Conservation (phyloP, 2,329 filamentous ascomycete genomes). For the Hymenotorrendiella dingleyae region DNA sequence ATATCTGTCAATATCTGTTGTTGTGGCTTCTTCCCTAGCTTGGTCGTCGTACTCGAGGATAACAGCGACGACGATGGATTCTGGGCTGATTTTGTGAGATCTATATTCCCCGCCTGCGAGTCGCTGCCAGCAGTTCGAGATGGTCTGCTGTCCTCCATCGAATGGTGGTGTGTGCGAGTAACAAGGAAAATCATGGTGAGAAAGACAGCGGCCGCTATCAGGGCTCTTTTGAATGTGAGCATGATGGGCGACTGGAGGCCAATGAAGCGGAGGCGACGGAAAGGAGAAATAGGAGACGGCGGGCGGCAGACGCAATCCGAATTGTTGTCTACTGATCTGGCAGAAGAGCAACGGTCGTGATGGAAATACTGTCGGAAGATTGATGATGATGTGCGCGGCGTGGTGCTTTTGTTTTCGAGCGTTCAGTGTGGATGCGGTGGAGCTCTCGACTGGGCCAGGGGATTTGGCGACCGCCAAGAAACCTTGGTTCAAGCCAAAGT, state of each 20-base stretch:
- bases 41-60: slow-evolving; percentile 10
- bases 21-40: slow-evolving; percentile 9
- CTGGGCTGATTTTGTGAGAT: slow-evolving; percentile 14
- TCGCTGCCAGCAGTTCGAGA: neutral
- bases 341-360: too few relatives aligned
- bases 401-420: too few relatives aligned
- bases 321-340: too few relatives aligned
- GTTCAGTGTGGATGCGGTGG: too few relatives aligned
- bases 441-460: too few relatives aligned
- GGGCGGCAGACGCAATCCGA: too few relatives aligned
- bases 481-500: too few relatives aligned
- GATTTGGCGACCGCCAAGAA: too few relatives aligned
- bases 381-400: too few relatives aligned
- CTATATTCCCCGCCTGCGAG: neutral
- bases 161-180: slow-evolving; percentile 47
- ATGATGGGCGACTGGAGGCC: slow-evolving; percentile 51
- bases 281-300: too few relatives aligned
- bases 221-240: slow-evolving; percentile 72
- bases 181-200: slow-evolving; percentile 66
- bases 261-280: too few relatives aligned
- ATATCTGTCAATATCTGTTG: slow-evolving; percentile 44
- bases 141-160: slow-evolving; percentile 7
- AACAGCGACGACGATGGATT: slow-evolving; percentile 9
- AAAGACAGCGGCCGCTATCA: slow-evolving; percentile 64
- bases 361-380: too few relatives aligned